Evolutionary conservation across 257 asterid species (phyloP).

Genomic region (Agastache rugosa): DNA sequence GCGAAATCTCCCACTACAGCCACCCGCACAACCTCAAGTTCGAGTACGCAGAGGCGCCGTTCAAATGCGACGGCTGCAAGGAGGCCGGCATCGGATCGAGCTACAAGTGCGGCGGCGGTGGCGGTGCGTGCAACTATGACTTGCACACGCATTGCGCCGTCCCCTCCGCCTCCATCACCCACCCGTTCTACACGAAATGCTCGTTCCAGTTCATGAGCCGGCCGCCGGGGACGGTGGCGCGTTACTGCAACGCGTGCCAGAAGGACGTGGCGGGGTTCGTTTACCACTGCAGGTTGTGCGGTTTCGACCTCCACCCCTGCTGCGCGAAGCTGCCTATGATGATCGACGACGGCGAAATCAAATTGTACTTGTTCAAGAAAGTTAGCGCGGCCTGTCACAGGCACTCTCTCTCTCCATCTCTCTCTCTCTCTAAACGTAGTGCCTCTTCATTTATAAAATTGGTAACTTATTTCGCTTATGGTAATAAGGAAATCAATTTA

Average conservation of each 20-base stretch:
- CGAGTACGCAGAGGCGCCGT: constrained; percentile 76
- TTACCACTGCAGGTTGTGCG: constrained; percentile 86
- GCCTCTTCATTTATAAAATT: neutral
- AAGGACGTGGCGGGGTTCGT: constrained; percentile 84
- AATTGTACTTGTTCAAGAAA: constrained; percentile 64
- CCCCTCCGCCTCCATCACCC: constrained; percentile 62
- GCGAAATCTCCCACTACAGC: constrained; percentile 77
- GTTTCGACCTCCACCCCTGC: constrained; percentile 95
- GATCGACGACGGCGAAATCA: constrained; percentile 77
- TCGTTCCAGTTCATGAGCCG: constrained; percentile 74
- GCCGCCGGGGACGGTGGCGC: constrained; percentile 72
- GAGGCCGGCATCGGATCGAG: constrained; percentile 90
- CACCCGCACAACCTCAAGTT: constrained; percentile 78
- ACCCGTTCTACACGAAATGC: constrained; percentile 87
- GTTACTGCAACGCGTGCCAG: constrained; percentile 96
- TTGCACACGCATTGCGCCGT: constrained; percentile 89
- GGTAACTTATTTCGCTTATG: too few relatives aligned
- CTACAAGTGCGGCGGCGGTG: constrained; percentile 60
- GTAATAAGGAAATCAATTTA: too few relatives aligned
- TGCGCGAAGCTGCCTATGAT: constrained; percentile 96
- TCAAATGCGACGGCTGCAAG: constrained; percentile 97
- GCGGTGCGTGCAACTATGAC: constrained; percentile 67
- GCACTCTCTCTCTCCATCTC: constrained; percentile 25
- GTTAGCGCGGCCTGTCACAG: constrained; percentile 74
- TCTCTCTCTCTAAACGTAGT: neutral